A percentile compares a stretch with the other conserved stretches of the same genome.
Conservation (phyloP, 352 stramenopile species). For the Phytophthora megakarya region DNA sequence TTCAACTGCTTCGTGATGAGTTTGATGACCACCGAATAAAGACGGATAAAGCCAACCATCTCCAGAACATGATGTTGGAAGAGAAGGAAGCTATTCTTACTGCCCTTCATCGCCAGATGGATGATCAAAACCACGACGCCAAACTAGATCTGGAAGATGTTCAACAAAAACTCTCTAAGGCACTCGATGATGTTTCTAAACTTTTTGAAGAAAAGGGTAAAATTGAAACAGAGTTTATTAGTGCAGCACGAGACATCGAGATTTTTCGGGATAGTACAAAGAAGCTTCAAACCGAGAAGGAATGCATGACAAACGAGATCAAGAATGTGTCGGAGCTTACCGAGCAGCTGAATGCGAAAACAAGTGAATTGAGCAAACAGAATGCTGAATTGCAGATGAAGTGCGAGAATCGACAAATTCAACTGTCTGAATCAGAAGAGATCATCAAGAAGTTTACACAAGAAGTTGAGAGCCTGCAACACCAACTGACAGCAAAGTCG, state of each 20-base stretch:
- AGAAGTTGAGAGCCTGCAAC: slow-evolving; percentile 26
- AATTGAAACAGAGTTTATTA: slow-evolving; percentile 19
- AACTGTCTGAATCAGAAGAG: slow-evolving; percentile 26
- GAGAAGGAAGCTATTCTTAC: slow-evolving; percentile 36
- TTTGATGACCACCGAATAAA: slow-evolving; percentile 22
- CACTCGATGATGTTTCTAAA: slow-evolving; percentile 19
- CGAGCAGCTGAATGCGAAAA: slow-evolving; percentile 15
- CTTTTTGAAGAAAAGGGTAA: slow-evolving; percentile 27
- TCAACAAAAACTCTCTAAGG: slow-evolving; percentile 25
- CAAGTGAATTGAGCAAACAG: slow-evolving; percentile 15
- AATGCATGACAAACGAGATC: slow-evolving; percentile 26
- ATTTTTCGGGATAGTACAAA: slow-evolving; percentile 17
- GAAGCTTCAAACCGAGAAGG: slow-evolving; percentile 30
- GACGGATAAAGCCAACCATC: slow-evolving; percentile 22
- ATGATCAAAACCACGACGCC: slow-evolving; percentile 41
- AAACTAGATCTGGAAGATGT: slow-evolving; percentile 20
- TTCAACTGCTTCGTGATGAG: slow-evolving; percentile 26
- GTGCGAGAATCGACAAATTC: slow-evolving; percentile 25
- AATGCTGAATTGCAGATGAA: slow-evolving; percentile 27
- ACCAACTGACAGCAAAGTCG: slow-evolving; percentile 18
- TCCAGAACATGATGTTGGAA: slow-evolving; percentile 24
- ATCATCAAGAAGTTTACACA: slow-evolving; percentile 22
- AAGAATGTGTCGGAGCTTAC: slow-evolving; percentile 17
- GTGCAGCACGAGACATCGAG: slow-evolving; percentile 20
- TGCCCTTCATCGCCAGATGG: slow-evolving; percentile 51